A percentile compares a stretch with the other conserved stretches of the same genome.
Conservation (phyloP, 1,284 basidiomycete genomes). For the Inonotus hispidus region DNA sequence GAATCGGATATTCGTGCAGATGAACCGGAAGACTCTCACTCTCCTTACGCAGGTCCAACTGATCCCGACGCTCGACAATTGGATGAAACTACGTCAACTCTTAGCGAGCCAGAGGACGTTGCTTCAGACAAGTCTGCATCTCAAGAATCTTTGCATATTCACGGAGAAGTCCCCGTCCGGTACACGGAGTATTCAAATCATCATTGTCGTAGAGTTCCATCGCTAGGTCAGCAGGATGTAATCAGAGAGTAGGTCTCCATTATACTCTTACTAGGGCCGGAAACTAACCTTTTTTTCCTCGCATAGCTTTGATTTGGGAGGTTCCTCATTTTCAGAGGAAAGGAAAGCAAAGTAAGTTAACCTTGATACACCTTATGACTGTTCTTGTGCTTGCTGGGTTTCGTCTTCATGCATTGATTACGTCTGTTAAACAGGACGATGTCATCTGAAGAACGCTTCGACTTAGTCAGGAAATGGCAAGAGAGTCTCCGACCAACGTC, state of each 20-base stretch:
- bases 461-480: constrained; percentile 1
- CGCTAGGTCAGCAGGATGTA: neutral
- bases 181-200: neutral
- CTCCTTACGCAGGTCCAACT: neutral
- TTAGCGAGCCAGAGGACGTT: neutral
- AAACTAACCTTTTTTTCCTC: neutral
- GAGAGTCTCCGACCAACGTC: neutral
- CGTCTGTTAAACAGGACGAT: neutral
- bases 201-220: neutral
- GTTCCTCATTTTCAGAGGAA: no score
- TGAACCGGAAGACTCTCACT: neutral
- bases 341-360: neutral
- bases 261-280: neutral
- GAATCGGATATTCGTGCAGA: neutral
- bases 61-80: neutral
- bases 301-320: neutral
- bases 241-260: neutral
- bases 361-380: no score
- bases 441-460: neutral
- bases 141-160: neutral
- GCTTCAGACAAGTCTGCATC: neutral
- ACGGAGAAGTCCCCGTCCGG: neutral
- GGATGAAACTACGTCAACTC: neutral
- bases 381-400: neutral
- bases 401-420: neutral